These are phyloP conservation scores for Ogataea ramenticola DNA, from an alignment of 805 yeast species.

Conservation along the genomic window DNA sequence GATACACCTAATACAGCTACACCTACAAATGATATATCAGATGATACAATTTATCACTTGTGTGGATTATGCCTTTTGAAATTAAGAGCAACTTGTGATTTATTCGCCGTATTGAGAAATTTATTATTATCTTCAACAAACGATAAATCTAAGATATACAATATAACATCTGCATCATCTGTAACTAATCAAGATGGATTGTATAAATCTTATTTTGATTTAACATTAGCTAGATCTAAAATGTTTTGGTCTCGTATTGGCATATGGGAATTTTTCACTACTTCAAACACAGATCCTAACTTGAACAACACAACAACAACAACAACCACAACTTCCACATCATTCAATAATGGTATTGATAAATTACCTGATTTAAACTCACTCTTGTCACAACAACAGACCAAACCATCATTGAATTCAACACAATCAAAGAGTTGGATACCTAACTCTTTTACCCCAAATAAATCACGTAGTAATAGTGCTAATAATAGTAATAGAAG, in stretches of 20 bases:
- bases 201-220: slow-evolving; percentile 53
- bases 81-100: slow-evolving; percentile 76
- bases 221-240: slow-evolving; percentile 57
- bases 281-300: background rate
- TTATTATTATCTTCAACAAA: slow-evolving; percentile 30
- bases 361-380: background rate
- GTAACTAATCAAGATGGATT: background rate
- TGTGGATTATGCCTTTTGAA: slow-evolving; percentile 79
- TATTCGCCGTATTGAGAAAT: slow-evolving; percentile 68
- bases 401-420: background rate
- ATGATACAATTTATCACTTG: slow-evolving; percentile 40
- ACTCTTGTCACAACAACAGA: background rate
- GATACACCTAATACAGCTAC: no score
- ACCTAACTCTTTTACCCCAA: background rate
- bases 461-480: no score
- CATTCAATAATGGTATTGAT: background rate
- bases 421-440: background rate
- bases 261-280: slow-evolving; percentile 48
- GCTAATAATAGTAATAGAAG: background rate
- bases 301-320: no score
- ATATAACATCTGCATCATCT: no score
- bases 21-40: no score
- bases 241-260: slow-evolving; percentile 84
- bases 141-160: background rate
- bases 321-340: no score